Conservation (phyloP, 108 stramenopile species). For the Pseudonitzschia multiseries region DNA sequence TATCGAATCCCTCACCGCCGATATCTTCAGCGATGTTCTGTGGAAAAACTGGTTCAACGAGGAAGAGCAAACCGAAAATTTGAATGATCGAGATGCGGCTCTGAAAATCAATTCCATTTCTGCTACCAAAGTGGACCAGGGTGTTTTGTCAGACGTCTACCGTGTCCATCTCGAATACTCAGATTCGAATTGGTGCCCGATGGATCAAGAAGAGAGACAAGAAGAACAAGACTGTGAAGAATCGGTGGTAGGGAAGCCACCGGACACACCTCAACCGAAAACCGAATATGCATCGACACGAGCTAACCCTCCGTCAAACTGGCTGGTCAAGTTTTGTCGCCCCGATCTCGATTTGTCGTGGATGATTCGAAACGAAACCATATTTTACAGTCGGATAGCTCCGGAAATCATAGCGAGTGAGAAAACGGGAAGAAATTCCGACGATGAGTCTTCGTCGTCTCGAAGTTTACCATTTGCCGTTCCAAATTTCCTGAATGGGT, state of each 20-base stretch:
- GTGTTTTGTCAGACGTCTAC: slow-evolving; percentile 26
- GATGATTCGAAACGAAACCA: slow-evolving; percentile 27
- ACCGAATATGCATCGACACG: not conserved
- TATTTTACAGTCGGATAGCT: slow-evolving; percentile 9
- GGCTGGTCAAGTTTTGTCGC: slow-evolving; percentile 28
- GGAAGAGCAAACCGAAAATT: not conserved
- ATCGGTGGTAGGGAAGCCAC: not conserved
- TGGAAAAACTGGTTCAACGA: not conserved
- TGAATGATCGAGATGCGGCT: not conserved
- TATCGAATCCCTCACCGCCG: slow-evolving; percentile 6
- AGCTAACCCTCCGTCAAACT: not conserved
- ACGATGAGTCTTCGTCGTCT: not conserved
- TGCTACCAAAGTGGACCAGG: slow-evolving; percentile 5
- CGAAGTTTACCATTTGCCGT: slow-evolving; percentile 16
- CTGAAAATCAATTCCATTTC: slow-evolving; percentile 12
- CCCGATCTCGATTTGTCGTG: slow-evolving; percentile 28
- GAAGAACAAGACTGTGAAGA: not conserved
- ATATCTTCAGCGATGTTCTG: not conserved
- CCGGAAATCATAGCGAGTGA: not conserved
- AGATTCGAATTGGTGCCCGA: not conserved
- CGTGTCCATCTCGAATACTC: slow-evolving; percentile 12
- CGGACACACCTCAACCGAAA: not conserved
- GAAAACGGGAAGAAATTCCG: not conserved
- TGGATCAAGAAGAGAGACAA: not conserved
- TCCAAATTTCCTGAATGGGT: slow-evolving; percentile 12